Base-by-base conservation (phyloP, 2,329 filamentous ascomycete species). In the Xylaria sp. region DNA sequence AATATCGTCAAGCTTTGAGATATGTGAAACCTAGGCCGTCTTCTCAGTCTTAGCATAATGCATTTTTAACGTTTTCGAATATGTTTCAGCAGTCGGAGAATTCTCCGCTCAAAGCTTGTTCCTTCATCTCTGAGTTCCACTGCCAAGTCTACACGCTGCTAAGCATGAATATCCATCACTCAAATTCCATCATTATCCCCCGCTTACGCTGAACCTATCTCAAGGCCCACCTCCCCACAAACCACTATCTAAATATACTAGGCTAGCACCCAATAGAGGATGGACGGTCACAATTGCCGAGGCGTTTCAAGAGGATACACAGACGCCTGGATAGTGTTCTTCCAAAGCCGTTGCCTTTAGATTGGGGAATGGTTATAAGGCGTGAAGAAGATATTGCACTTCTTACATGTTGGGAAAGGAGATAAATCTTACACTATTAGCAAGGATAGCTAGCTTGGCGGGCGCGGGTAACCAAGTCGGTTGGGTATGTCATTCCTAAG, bases 141-240 rank as follows among this genome's bases (percentile, higher is more conserved):
- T 56, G 57, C 60, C 56, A 67, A 65, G 56, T 57, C 48, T 40
- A 67, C 33, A 58, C 6, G 40, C 28, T 38, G 42, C 44, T 58
- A 36, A 48, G 17, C 26, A 59, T 54, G 58, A 63, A 66, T 58
- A 66, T 65, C 66, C 66, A 57, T 62, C 63, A 66, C 64, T 62
- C 36, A 59, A 63, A 60, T 56, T 28, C 33, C 40, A 56, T 60
- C 20, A 61, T 44, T n/a, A n/a, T 33, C 42, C 51, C 65, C 56
- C 54, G 28, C 49, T 53, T 53, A 33, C 38, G 38, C 56, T 58
- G 44, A 44, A 59, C 58, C 23, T 60, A 56, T 67, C 46, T 31
- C 40, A 33, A 20, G 61, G 64, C 44, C 67, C 64, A 67, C 64
- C 62, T 68, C 66, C 58, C 66, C 66, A 68, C 66, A 65, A 59